Conservation (phyloP, 768 basidiomycete species). For the Leccinum ochraceum region DNA sequence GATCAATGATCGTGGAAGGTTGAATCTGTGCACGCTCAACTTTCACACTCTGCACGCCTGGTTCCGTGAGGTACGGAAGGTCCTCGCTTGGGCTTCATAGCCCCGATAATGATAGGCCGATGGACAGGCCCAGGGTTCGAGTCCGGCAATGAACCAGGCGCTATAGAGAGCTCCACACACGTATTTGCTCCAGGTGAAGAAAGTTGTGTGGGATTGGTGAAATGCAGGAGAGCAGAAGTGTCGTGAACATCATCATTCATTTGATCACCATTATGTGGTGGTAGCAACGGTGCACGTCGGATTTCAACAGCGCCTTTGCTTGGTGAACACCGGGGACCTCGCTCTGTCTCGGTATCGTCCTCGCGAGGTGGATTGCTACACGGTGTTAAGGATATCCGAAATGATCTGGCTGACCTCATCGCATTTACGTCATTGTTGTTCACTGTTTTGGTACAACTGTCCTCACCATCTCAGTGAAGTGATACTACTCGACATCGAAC, state of each 20-base stretch:
- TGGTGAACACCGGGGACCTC: conserved; percentile 25
- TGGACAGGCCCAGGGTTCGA: neutral
- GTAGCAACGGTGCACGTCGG: conserved; percentile 26
- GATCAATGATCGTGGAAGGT: neutral
- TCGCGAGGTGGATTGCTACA: too few relatives aligned
- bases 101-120: conserved; percentile 3
- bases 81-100: conserved; percentile 22
- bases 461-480: neutral
- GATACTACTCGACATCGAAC: neutral
- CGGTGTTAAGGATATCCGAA: too few relatives aligned
- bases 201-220: conserved; percentile 19
- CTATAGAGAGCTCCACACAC: neutral
- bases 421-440: neutral
- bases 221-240: conserved; percentile 21
- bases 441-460: neutral
- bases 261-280: conserved; percentile 18
- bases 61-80: conserved; percentile 12
- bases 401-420: too few relatives aligned
- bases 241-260: conserved; percentile 29
- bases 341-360: too few relatives aligned
- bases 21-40: conserved; percentile 2
- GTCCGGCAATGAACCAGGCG: neutral
- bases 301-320: conserved; percentile 22
- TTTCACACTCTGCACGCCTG: conserved; percentile 20
- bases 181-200: conserved; percentile 8